Base-by-base conservation (phyloP, 2,329 filamentous ascomycete genomes). In the Alternaria longipes region DNA sequence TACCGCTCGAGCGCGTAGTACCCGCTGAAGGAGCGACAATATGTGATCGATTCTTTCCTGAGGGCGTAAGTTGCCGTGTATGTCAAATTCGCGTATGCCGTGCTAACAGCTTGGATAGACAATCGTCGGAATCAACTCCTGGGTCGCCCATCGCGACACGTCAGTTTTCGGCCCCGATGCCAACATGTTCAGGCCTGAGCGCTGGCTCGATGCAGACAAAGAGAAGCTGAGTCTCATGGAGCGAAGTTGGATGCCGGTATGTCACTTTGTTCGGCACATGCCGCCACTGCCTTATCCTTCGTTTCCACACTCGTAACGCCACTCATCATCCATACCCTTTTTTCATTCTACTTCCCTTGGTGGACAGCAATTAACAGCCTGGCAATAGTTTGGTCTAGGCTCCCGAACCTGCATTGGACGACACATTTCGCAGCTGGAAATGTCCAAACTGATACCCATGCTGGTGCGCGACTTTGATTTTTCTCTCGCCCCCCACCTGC, bases 1-100 rank as follows among this genome's bases (percentile, higher is more conserved):
- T 72, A 12, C 68, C 67, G 16, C 56, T 74, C 2, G 60, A 60
- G 51, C 54, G 72, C n/a, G 66, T 69, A 3, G 70, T 73, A 6
- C 67, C 67, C 20, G 40, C 55, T 11, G 66, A 61, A 8, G 71
- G 71, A 28, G 61, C 57, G 4, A 46, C 40, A 1, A 62, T 73
- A 26, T 54, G 59, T 28, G 64, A 64, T 12, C 18, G 54, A 1
- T 68, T 56, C 42, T 58, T 73, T n/a, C 67, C 69, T 16, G 62
- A 55, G n/a, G 71, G 67, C 11, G 54, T 61, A 49, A 58, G 54
- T 61, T 45, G 16, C 46, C 18, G 34, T 24, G 36, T 24, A 28
- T 28, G 8, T 30, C 41, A 49, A 36, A 32, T 54, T 42, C 18
- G 16, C n/a, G 14, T 1, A 9, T 22, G 8, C 16, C 18, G 14